A percentile compares a stretch with the other conserved stretches of the same genome.
Evolutionary conservation across 1,284 basidiomycete genomes (phyloP).

Genomic region (Coniferiporia weirii): DNA sequence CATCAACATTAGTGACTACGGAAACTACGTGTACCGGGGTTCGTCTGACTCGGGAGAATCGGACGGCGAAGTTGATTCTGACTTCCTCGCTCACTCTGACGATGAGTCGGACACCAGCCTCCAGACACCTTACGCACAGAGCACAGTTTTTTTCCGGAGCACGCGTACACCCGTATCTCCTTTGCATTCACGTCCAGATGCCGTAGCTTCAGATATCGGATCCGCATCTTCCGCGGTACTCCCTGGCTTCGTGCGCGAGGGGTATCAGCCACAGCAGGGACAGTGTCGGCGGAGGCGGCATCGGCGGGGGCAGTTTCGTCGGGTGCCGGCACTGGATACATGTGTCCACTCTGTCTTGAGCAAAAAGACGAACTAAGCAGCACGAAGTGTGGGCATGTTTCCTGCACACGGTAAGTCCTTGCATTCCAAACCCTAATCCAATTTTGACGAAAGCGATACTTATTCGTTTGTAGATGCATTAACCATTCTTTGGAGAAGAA

Average conservation of each 20-base stretch:
- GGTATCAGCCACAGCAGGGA: neutral
- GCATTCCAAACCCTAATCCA: neutral
- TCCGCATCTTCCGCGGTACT: neutral
- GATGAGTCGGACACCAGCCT: neutral
- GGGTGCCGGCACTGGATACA: neutral
- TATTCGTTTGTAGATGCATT: slow-evolving; percentile 2
- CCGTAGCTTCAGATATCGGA: neutral
- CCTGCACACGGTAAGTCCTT: slow-evolving; percentile 11
- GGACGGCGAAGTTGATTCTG: neutral
- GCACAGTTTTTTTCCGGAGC: neutral
- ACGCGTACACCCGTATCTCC: neutral
- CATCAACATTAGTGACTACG: neutral
- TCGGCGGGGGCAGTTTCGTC: neutral
- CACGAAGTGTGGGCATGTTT: slow-evolving; percentile 13
- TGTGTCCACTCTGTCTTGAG: slow-evolving; percentile 14
- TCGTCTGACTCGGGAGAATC: neutral
- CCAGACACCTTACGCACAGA: neutral
- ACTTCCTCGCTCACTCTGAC: slow-evolving; percentile 4
- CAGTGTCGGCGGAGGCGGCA: too few species aligned
- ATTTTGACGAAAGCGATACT: neutral
- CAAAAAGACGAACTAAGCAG: slow-evolving; percentile 5
- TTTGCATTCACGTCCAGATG: neutral
- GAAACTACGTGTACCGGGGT: slow-evolving; percentile 1
- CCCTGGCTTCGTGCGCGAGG: neutral
- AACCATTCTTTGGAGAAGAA: slow-evolving; percentile 3